Base-by-base conservation (phyloP, 148 eudicot species). In the Chenopodium suecicum region DNA sequence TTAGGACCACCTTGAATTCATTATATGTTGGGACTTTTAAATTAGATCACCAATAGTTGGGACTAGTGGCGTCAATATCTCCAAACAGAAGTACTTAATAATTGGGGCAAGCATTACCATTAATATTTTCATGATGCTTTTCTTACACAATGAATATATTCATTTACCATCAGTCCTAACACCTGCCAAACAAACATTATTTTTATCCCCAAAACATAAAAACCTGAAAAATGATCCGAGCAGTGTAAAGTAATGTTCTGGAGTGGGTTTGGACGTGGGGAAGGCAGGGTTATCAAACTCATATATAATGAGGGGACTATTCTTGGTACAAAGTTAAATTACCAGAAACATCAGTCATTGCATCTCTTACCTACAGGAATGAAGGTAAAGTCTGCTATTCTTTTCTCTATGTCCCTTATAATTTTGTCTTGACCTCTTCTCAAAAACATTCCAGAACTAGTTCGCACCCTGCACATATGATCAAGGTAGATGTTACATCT, bases 391-490 rank as follows among this genome's bases (percentile, higher is more conserved):
- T 94, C 95, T 74, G 97, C 95, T 77, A 93, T 87, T 81, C 97
- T 88, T 86, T 93, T 93, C 88, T 94, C 98, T 83, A 91, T 94
- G 78, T 82, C 76, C 81, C 85, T 79, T 68, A 92, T 91, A 44
- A 89, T 82, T 82, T 94, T 90, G 84, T 94, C 98, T 66, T 85
- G 83, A 10, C 95, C 98, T 86, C 97, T 93, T 82, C 80, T 89
- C 78, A 93, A 82, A 89, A 94, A 91, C 88, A 85, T 94, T 83
- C 97, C 98, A 78, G 96, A 95, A 86, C 98, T 93, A n/a, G 98
- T 95, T n/a, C 97, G 96, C 76, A 92, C 98, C 90, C 98, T 93
- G 89, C 78, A 88, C 17, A 68, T 23, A 84, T 32, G 31, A 44
- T 12, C 79, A 77, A 79, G 72, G 4, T n/a, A 76, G 7, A 77